These are phyloP conservation scores for Dioscorea zingiberensis DNA, from an alignment of 106 monocot genomes.

Conservation along the genomic window DNA sequence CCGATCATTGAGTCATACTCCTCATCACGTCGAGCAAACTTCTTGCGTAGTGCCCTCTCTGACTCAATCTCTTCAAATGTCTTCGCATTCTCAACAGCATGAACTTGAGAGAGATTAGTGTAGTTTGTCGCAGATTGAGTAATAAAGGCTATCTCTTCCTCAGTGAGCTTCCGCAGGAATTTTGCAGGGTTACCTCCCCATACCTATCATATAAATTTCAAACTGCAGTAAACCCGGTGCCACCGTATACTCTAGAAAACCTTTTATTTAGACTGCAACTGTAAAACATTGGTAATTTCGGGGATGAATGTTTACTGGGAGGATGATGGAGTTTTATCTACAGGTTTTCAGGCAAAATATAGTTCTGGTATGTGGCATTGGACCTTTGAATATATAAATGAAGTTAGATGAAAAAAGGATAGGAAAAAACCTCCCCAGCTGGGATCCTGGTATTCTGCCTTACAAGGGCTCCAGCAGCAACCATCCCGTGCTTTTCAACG, in stretches of 20 bases:
- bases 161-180: slow-evolving; percentile 80
- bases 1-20: slow-evolving; percentile 87
- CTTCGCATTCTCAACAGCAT: slow-evolving; percentile 83
- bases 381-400: background rate
- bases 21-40: slow-evolving; percentile 68
- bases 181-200: slow-evolving; percentile 94
- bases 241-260: too few species aligned
- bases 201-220: slow-evolving; percentile 33
- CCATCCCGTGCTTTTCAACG: slow-evolving; percentile 89
- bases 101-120: slow-evolving; percentile 67
- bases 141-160: slow-evolving; percentile 79
- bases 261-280: too few species aligned
- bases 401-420: background rate
- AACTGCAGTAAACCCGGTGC: too few species aligned
- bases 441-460: slow-evolving; percentile 87
- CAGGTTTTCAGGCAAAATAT: too few species aligned
- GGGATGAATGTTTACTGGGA: too few species aligned
- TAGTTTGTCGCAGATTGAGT: slow-evolving; percentile 77
- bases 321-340: too few species aligned
- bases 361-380: too few species aligned
- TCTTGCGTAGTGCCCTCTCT: slow-evolving; percentile 81
- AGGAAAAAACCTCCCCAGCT: slow-evolving; percentile 58
- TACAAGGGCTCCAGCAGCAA: slow-evolving; percentile 94
- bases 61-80: slow-evolving; percentile 79
- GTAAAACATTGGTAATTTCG: too few species aligned